phyloP scores from a whole-genome alignment of 2,329 filamentous ascomycete species.

The Fusarium sp. region DNA sequence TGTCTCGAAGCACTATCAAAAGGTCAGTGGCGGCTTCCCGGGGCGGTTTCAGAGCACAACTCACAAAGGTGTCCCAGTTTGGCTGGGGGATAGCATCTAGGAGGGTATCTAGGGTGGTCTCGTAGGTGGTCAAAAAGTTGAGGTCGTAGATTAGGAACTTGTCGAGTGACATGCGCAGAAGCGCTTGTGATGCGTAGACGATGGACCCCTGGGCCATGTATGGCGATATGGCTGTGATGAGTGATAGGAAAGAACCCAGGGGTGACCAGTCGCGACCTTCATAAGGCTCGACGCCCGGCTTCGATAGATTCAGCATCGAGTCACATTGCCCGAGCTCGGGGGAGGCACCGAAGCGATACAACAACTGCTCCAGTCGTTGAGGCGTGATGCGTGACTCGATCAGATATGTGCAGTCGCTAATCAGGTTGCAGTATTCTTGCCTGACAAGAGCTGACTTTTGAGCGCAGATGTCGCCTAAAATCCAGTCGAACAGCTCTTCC shows the following conservation, averaged over 20 bases:
- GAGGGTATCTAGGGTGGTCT: slow-evolving; percentile 58
- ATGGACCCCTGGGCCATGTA: slow-evolving; percentile 51
- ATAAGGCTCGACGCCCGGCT: slow-evolving; percentile 46
- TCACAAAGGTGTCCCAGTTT: slow-evolving; percentile 58
- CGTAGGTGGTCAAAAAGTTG: slow-evolving; percentile 55
- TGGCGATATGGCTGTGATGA: slow-evolving; percentile 55
- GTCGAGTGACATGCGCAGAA: slow-evolving; percentile 68
- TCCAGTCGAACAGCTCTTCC: slow-evolving; percentile 74
- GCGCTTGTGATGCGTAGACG: slow-evolving; percentile 57
- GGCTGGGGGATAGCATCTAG: slow-evolving; percentile 54
- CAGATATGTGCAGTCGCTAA: slow-evolving; percentile 59
- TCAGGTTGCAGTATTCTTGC: slow-evolving; percentile 69
- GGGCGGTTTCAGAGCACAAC: slow-evolving; percentile 24
- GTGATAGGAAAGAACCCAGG: slow-evolving; percentile 57
- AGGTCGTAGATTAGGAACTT: slow-evolving; percentile 58
- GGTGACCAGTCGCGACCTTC: slow-evolving; percentile 59
- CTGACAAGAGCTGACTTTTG: slow-evolving; percentile 68
- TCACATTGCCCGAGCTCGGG: slow-evolving; percentile 55
- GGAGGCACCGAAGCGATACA: slow-evolving; percentile 68
- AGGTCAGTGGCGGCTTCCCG: slow-evolving; percentile 5
- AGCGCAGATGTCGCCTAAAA: slow-evolving; percentile 68
- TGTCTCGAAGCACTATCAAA: slow-evolving; percentile 61
- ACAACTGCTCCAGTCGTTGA: slow-evolving; percentile 62
- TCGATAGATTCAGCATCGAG: slow-evolving; percentile 39
- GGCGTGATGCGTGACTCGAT: slow-evolving; percentile 59